Evolutionary conservation across 495 filamentous ascomycete species (phyloP), one percentile per base, ranked within the genome.

Genomic region (Aspergillus conjunctus): DNA sequence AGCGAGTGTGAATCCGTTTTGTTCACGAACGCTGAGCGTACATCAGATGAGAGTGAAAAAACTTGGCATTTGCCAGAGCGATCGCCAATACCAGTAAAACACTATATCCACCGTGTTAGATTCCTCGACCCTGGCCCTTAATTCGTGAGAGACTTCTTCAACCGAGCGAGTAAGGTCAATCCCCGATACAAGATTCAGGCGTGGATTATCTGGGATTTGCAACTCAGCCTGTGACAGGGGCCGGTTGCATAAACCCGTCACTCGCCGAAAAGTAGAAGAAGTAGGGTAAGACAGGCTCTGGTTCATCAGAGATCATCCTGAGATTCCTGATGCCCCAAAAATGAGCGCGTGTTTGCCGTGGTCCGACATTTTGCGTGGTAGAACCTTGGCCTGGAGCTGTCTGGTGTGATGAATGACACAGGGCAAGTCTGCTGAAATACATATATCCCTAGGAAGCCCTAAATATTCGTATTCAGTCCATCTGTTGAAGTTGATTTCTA

Each of bases 241-340:
- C 17, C 45, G 14, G 21, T 58, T 58, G 31, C 45, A 51, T 0
- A 58, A 32, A 2, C 56, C 56, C 5, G 45, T 51, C 9, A 58
- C 21, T 9, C 45, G 44, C 1, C 21, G 10, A 18, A 50, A 58
- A 7, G 56, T 51, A 1, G 56, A 39, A 1, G 26, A 30, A 7
- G 56, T 51, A 1, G 56, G 56, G 17, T 58, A 58, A 4, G 21
- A 41, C 12, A 58, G 44, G 17, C 26, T 33, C 26, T 58, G 56
- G 14, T 59, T 59, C 30, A 59, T 4, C 15, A 59, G 56, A 6
- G 56, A 51, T 45, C 45, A 59, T 10, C 45, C 56, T 0, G 45
- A 59, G 45, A 58, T 58, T 3, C 56, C 56, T 9, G 56, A 59
- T 11, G 56, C 56, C 1, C 56, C 45, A 14, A 59, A 51, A 7